Conservation (phyloP, 139 green algal species). For the Astrephomene gubernaculifera region DNA sequence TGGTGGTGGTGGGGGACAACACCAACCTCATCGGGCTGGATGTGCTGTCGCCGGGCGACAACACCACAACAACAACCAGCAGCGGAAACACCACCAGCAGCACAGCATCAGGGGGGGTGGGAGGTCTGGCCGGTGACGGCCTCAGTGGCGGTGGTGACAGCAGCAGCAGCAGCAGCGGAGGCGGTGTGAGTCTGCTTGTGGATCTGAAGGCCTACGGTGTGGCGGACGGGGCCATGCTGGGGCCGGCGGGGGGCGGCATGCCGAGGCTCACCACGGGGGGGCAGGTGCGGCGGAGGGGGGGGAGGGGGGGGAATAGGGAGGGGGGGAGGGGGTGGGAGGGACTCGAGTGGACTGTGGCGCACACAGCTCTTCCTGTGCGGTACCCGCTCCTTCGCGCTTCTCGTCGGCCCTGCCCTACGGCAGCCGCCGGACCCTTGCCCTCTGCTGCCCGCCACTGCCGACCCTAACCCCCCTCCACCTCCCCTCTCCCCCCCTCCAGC, state of each 20-base stretch:
- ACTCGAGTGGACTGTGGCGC: too few relatives aligned
- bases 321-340: not conserved
- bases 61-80: too few relatives aligned
- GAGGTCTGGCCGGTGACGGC: not conserved
- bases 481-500: too few relatives aligned
- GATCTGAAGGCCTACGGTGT: conserved; percentile 17
- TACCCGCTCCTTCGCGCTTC: too few relatives aligned
- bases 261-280: conserved; percentile 23
- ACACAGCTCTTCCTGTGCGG: too few relatives aligned
- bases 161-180: not conserved
- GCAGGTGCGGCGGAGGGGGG: conserved; percentile 7
- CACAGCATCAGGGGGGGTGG: too few relatives aligned
- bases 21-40: not conserved
- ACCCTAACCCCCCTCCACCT: too few relatives aligned
- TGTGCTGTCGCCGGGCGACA: not conserved
- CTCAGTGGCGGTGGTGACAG: not conserved
- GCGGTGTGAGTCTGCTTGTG: not conserved
- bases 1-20: too few relatives aligned
- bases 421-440: too few relatives aligned
- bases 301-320: not conserved
- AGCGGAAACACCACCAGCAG: too few relatives aligned
- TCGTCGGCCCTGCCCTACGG: too few relatives aligned
- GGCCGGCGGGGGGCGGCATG: conserved; percentile 15
- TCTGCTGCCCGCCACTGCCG: too few relatives aligned
- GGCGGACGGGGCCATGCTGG: conserved; percentile 38